These are phyloP conservation scores for Boletus patriciae DNA, from an alignment of 768 basidiomycete genomes.

Conservation along the genomic window DNA sequence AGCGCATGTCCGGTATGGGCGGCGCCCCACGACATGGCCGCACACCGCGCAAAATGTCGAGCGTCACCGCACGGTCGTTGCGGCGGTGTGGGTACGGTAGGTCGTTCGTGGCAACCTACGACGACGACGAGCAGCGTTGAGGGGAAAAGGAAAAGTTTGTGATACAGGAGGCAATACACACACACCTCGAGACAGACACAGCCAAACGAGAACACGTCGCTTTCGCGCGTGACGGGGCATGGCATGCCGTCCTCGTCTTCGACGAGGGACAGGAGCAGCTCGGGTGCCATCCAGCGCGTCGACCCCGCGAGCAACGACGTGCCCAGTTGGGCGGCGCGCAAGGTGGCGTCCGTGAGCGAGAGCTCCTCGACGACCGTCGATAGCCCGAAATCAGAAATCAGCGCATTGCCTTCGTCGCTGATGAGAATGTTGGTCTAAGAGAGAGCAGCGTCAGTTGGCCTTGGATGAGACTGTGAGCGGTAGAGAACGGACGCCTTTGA, in stretches of 20 bases:
- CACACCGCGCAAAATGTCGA: conserved; percentile 54
- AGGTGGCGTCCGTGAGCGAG: conserved; percentile 28
- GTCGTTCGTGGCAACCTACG: conserved; percentile 50
- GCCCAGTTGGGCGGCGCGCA: conserved; percentile 26
- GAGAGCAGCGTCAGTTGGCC: neutral
- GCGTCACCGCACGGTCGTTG: conserved; percentile 56
- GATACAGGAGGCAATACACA: no score
- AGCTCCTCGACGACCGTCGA: conserved; percentile 59
- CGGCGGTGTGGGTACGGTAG: conserved; percentile 52
- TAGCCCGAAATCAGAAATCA: conserved; percentile 64
- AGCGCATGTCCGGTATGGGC: conserved; percentile 16
- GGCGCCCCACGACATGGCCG: conserved; percentile 42
- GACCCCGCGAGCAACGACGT: conserved; percentile 37
- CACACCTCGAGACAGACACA: conserved; percentile 59
- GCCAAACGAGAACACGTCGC: conserved; percentile 62
- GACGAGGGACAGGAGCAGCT: conserved; percentile 50
- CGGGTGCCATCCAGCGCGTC: conserved; percentile 50
- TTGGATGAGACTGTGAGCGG: neutral
- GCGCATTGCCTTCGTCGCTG: conserved; percentile 48
- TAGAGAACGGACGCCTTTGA: conserved; percentile 52
- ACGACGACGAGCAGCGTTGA: no score
- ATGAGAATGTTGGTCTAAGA: conserved; percentile 57
- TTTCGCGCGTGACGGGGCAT: conserved; percentile 49
- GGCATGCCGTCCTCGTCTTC: conserved; percentile 47
- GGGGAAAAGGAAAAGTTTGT: no score